Base-by-base conservation (phyloP, 1,284 basidiomycete species). In the Ceratobasidium papillatum region DNA sequence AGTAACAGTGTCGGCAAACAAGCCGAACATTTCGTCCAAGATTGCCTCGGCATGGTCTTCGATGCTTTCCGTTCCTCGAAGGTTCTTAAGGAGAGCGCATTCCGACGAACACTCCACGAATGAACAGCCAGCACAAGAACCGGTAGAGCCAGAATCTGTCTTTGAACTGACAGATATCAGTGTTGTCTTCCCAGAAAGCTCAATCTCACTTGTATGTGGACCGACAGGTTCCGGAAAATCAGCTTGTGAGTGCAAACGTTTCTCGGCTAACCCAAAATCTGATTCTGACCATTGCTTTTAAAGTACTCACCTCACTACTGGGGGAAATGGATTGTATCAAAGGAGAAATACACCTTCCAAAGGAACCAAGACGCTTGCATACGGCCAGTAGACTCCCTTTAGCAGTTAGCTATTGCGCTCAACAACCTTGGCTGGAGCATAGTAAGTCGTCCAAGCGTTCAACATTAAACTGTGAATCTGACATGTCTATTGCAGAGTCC, bases 371-470 rank as follows among this genome's bases (percentile, higher is more conserved):
- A 5, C 12, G 47, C 3, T 8, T 75, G 9, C 56, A 76, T 49
- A 30, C 30, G 8, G 36, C 58, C 5, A 75, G 66, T 1, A 69
- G 74, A 8, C 36, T 76, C 36, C 54, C 38, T 2, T 47, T 58
- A 17, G 36, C 30, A 4, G 32, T 76, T 19, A 75, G 74, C 32
- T 76, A 63, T 30, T 75, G 74, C 22, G 76, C 76, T 9, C 76
- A 76, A 41, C 69, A 65, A 14, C 76, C 76, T 32, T 76, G 76
- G 76, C 45, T 76, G 17, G 58, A 76, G 45, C 69, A 74, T 64
- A 41, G 64, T 47, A 59, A 45, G 51, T 59, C 27, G 25, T 12
- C 3, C 14, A 12, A 12, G 7, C 27, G 8, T 25, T 22, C 11
- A 9, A 4, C 25, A 3, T 17, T 19, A 25, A 14, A 14, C 27